Percentiles rank a stretch among this genome's conserved stretches.
Evolutionary conservation across 768 basidiomycete genomes (phyloP).

Genomic region (Leccinum fibrillosum): DNA sequence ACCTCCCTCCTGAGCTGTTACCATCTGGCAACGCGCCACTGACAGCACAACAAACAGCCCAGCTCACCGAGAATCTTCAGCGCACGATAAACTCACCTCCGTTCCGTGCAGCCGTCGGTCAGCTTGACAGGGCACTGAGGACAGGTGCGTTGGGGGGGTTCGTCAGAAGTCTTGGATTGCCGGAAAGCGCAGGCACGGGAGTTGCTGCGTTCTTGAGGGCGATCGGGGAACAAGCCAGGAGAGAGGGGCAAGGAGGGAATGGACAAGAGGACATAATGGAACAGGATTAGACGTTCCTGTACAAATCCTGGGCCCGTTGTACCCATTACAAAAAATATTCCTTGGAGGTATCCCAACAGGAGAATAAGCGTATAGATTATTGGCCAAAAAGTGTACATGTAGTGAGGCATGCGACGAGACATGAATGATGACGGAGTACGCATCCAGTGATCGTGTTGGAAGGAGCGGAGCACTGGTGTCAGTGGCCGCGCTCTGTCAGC

Average conservation of each 20-base stretch:
- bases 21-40: slow-evolving; percentile 57
- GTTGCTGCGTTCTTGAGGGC: slow-evolving; percentile 79
- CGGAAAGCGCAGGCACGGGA: slow-evolving; percentile 79
- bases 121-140: slow-evolving; percentile 79
- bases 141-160: slow-evolving; percentile 76
- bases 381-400: neutral
- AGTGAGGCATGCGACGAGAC: neutral
- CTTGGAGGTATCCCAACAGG: too few species aligned
- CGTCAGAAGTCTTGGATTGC: slow-evolving; percentile 76
- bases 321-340: too few species aligned
- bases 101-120: slow-evolving; percentile 75
- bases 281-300: slow-evolving; percentile 51
- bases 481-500: slow-evolving; percentile 77
- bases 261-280: slow-evolving; percentile 63
- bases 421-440: neutral
- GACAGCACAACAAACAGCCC: slow-evolving; percentile 22
- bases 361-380: neutral
- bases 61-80: slow-evolving; percentile 53
- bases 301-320: neutral
- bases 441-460: neutral
- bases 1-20: slow-evolving; percentile 69
- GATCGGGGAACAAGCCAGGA: slow-evolving; percentile 69
- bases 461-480: slow-evolving; percentile 3
- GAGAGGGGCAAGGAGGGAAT: slow-evolving; percentile 33
- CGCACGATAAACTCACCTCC: slow-evolving; percentile 80